phyloP scores from a whole-genome alignment of 2,329 filamentous ascomycete species.

The Zymoseptoria pseudotritici region DNA sequence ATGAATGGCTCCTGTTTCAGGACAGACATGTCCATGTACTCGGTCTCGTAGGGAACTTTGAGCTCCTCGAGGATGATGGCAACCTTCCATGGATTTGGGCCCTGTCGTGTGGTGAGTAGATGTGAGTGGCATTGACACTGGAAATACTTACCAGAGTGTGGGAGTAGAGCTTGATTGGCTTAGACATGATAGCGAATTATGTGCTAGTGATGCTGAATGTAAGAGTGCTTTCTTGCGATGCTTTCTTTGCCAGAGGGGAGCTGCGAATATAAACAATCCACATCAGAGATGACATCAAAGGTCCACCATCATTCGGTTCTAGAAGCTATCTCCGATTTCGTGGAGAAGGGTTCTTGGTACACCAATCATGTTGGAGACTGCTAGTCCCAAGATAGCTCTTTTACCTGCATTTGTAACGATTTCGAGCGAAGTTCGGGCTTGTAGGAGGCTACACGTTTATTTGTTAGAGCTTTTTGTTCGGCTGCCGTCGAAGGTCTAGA shows the following conservation, averaged over 20 bases:
- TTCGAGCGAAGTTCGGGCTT: not conserved
- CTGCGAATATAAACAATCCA: not conserved
- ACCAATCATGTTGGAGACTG: not conserved
- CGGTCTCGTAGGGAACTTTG: conserved; percentile 33
- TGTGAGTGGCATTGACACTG: not conserved
- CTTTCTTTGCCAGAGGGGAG: too few relatives aligned
- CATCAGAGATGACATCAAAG: not conserved
- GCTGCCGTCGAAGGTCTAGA: too few relatives aligned
- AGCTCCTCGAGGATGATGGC: conserved; percentile 41
- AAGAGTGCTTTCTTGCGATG: too few relatives aligned
- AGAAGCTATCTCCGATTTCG: not conserved
- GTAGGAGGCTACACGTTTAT: not conserved
- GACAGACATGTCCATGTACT: conserved; percentile 32
- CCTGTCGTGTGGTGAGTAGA: conserved; percentile 6
- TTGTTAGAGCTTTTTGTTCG: too few relatives aligned
- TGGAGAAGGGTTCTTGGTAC: not conserved
- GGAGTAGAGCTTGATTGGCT: conserved; percentile 25
- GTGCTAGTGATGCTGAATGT: not conserved
- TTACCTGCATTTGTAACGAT: not conserved
- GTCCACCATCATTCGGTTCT: not conserved
- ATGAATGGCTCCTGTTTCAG: conserved; percentile 36
- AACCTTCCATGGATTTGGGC: conserved; percentile 40
- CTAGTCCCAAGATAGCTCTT: not conserved
- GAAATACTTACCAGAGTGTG: conserved; percentile 14
- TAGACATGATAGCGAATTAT: conserved; percentile 10